Percentiles rank a stretch among this genome's conserved stretches.
Evolutionary conservation across 805 yeast genomes (phyloP).

Genomic region (Debaryomyces castellii): DNA sequence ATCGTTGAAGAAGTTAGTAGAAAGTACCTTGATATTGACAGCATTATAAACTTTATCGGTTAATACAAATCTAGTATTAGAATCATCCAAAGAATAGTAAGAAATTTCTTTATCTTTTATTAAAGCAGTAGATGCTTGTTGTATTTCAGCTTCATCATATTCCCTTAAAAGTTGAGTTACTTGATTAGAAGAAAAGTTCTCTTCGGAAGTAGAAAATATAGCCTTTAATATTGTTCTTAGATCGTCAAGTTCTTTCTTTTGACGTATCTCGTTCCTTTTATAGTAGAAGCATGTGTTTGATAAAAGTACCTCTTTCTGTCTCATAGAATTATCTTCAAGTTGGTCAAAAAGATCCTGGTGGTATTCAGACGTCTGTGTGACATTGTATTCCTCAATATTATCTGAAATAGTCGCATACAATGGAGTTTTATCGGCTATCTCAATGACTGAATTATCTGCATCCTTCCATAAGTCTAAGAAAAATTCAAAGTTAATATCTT

Average conservation of each 20-base stretch:
- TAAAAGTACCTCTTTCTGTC: constrained; percentile 63
- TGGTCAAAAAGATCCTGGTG: constrained; percentile 36
- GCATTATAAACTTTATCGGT: constrained; percentile 51
- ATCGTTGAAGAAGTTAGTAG: constrained; percentile 38
- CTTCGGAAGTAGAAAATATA: constrained; percentile 54
- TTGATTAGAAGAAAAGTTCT: constrained; percentile 42
- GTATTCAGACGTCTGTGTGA: constrained; percentile 8
- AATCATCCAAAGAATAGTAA: constrained; percentile 38
- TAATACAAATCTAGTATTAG: constrained; percentile 50
- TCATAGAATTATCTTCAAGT: constrained; percentile 60
- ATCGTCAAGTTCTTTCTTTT: constrained; percentile 23
- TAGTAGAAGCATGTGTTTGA: constrained; percentile 46
- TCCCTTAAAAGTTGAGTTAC: constrained; percentile 48
- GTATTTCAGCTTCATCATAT: constrained; percentile 46
- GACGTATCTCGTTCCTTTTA: constrained; percentile 15
- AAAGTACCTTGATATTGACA: constrained; percentile 37
- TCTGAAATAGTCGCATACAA: constrained; percentile 43
- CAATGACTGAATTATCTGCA: constrained; percentile 39
- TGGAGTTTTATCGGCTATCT: constrained; percentile 30
- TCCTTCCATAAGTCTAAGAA: constrained; percentile 68
- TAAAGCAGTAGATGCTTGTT: constrained; percentile 50
- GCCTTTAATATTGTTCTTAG: constrained; percentile 49
- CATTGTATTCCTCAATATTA: constrained; percentile 46
- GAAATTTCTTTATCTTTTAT: constrained; percentile 58
- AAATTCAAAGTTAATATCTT: constrained; percentile 47